Evolutionary conservation across 164 flowering plant species (phyloP).

Genomic region (Magnolia kwangsiensis): DNA sequence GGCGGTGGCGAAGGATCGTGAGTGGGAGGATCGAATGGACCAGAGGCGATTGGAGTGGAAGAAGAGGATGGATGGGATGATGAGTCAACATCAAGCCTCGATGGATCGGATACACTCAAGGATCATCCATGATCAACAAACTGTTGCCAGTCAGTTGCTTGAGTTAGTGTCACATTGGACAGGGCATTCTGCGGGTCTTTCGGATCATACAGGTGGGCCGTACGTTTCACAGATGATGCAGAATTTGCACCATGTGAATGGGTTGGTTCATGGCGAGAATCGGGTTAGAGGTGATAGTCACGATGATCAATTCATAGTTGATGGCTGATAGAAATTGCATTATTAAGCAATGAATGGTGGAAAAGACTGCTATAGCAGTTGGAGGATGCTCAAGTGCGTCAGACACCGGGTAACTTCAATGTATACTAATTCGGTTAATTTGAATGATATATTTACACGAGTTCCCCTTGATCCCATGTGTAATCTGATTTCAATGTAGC

Average conservation of each 20-base stretch:
- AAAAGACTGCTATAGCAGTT: background rate
- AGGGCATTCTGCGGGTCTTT: constrained; percentile 58
- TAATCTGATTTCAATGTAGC: background rate
- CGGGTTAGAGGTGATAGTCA: constrained; percentile 74
- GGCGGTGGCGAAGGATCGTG: constrained; percentile 49
- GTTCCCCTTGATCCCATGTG: background rate
- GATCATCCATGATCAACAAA: constrained; percentile 80
- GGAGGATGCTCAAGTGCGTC: background rate
- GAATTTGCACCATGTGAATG: constrained; percentile 80
- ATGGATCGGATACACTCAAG: constrained; percentile 79
- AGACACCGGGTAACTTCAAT: constrained; percentile 1
- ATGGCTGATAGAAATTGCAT: constrained; percentile 33
- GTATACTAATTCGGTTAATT: constrained; percentile 16
- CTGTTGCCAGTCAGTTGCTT: constrained; percentile 61
- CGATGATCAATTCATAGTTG: constrained; percentile 92
- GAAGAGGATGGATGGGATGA: constrained; percentile 70
- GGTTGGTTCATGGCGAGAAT: constrained; percentile 70
- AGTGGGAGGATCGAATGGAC: constrained; percentile 80
- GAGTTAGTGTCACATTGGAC: constrained; percentile 84
- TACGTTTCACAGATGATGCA: constrained; percentile 91
- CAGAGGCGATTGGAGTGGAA: constrained; percentile 73
- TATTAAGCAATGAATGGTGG: background rate
- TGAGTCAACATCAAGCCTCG: constrained; percentile 61
- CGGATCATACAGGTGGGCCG: constrained; percentile 67
- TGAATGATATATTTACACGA: constrained; percentile 7